Conservation (phyloP, 768 basidiomycete genomes). For the Xerocomellus chrysenteron region DNA sequence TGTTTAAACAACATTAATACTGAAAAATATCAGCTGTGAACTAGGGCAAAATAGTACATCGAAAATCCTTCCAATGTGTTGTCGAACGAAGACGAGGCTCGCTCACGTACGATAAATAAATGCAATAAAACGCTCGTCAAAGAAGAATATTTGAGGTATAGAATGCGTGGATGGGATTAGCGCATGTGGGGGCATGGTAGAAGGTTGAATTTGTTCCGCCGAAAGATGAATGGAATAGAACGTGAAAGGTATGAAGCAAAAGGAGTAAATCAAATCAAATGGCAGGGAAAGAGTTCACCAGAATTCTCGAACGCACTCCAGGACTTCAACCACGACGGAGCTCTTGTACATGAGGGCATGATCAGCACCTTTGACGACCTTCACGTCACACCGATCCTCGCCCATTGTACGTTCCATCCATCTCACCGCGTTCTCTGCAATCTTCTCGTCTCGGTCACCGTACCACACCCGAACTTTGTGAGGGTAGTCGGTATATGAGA, state of each 20-base stretch:
- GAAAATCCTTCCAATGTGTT: conserved; percentile 27
- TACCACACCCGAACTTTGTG: conserved; percentile 86
- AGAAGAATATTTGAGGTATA: conserved; percentile 3
- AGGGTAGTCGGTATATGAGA: conserved; percentile 79
- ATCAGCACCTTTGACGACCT: conserved; percentile 84
- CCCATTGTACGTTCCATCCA: conserved; percentile 92
- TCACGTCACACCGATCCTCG: conserved; percentile 68
- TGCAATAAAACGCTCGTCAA: conserved; percentile 13
- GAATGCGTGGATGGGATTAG: conserved; percentile 9
- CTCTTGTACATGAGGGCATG: conserved; percentile 94
- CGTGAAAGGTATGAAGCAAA: conserved; percentile 20
- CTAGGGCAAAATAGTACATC: conserved; percentile 30
- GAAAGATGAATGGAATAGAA: conserved; percentile 6
- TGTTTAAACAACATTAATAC: conserved; percentile 35
- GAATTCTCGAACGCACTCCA: conserved; percentile 65
- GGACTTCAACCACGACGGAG: conserved; percentile 79
- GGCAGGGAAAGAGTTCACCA: conserved; percentile 37
- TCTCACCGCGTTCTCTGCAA: conserved; percentile 83
- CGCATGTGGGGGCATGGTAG: neutral
- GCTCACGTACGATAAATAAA: conserved; percentile 22
- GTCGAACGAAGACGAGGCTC: conserved; percentile 16
- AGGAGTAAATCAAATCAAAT: conserved; percentile 8
- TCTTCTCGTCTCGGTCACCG: conserved; percentile 91
- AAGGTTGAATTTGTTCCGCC: conserved; percentile 17
- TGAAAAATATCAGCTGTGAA: conserved; percentile 22